phyloP scores from a whole-genome alignment of 495 filamentous ascomycete genomes.

The Xylaria acuta region DNA sequence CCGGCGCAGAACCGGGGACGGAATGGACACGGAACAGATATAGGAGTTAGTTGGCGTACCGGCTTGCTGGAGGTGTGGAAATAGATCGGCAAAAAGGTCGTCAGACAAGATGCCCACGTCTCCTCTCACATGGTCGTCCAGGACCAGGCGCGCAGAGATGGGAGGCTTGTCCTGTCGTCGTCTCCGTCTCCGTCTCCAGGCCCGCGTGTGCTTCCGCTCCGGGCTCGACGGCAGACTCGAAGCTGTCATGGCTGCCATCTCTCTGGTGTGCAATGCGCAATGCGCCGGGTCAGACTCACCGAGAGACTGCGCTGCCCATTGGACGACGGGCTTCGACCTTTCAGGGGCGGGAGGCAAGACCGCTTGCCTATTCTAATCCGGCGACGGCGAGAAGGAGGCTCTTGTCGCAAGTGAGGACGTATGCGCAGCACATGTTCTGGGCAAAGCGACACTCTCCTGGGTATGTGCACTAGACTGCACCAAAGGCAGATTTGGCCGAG shows the following conservation, averaged over 20 bases:
- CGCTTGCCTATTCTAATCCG: background rate
- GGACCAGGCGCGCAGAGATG: constrained; percentile 63
- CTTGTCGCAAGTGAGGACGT: background rate
- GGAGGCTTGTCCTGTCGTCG: constrained; percentile 63
- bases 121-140: constrained; percentile 86
- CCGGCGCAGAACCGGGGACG: background rate
- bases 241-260: constrained; percentile 37
- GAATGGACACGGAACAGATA: too few relatives aligned
- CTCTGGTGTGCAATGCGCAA: constrained; percentile 3
- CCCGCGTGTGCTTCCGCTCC: constrained; percentile 33
- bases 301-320: constrained; percentile 10
- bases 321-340: constrained; percentile 1
- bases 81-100: constrained; percentile 82
- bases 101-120: constrained; percentile 87
- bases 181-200: constrained; percentile 45
- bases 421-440: background rate
- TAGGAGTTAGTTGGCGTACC: constrained; percentile 36
- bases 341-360: background rate
- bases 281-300: constrained; percentile 21
- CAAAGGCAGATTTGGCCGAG: constrained; percentile 20
- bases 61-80: constrained; percentile 59
- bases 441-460: background rate
- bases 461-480: background rate
- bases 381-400: background rate
- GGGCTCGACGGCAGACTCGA: constrained; percentile 29